These are phyloP conservation scores for Blastosporella zonata DNA, from an alignment of 1,284 basidiomycete species.

Conservation along the genomic window DNA sequence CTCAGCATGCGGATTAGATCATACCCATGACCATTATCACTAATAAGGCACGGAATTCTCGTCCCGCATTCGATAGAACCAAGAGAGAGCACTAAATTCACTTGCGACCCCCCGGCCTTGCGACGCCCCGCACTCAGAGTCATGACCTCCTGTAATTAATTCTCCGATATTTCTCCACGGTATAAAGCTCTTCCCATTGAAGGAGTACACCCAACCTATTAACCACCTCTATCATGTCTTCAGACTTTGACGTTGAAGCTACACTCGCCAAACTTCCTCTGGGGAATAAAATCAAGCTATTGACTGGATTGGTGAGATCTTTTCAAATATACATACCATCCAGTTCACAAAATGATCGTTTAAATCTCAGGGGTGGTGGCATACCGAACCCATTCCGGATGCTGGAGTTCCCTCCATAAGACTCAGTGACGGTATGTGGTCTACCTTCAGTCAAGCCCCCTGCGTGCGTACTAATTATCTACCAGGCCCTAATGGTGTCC, in stretches of 20 bases:
- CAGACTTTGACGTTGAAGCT: constrained; percentile 36
- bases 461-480: not conserved
- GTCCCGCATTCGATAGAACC: not conserved
- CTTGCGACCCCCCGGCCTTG: not conserved
- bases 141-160: constrained; percentile 3
- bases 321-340: not conserved
- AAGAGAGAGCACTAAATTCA: not conserved
- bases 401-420: constrained; percentile 44
- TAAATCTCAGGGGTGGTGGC: constrained; percentile 43
- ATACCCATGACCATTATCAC: not conserved
- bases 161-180: constrained; percentile 19
- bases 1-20: not conserved
- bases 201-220: not conserved
- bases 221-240: constrained; percentile 10
- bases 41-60: not conserved
- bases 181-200: constrained; percentile 7
- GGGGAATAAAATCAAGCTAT: constrained; percentile 42
- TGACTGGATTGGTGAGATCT: constrained; percentile 35
- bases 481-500: constrained; percentile 48
- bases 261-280: constrained; percentile 36
- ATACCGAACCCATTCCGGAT: constrained; percentile 43
- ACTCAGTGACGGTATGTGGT: constrained; percentile 38
- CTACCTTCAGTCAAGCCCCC: not conserved
- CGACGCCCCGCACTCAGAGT: not conserved
- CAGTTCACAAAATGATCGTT: not conserved